Percentiles rank a stretch among this genome's conserved stretches.
phyloP scores from a whole-genome alignment of 2,329 filamentous ascomycete genomes.

The Curvularia hawaiiensis region DNA sequence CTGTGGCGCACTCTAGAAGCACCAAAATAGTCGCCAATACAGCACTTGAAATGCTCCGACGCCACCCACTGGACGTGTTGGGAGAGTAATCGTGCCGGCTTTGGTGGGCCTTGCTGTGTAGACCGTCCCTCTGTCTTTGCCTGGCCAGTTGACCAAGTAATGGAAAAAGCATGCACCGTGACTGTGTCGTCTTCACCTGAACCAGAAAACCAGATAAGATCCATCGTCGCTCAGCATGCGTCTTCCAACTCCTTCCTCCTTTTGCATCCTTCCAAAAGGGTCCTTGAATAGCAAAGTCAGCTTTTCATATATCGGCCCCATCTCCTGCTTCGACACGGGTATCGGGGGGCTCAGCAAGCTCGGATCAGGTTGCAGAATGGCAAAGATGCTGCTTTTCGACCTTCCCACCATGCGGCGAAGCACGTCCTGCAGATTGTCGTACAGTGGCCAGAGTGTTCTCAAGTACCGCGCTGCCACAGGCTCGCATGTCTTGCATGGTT shows the following conservation, averaged over 20 bases:
- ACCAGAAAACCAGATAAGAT: slow-evolving; percentile 43
- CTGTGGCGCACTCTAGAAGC: not conserved
- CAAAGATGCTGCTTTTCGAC: slow-evolving; percentile 44
- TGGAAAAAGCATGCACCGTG: not conserved
- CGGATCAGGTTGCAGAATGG: slow-evolving; percentile 36
- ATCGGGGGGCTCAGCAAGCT: slow-evolving; percentile 34
- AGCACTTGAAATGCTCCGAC: not conserved
- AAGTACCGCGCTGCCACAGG: slow-evolving; percentile 43
- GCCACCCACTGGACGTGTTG: not conserved
- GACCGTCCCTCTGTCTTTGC: not conserved
- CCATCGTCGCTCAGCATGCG: slow-evolving; percentile 42
- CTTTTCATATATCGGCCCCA: slow-evolving; percentile 45
- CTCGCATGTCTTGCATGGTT: slow-evolving; percentile 38
- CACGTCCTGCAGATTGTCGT: slow-evolving; percentile 40
- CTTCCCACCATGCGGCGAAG: slow-evolving; percentile 39
- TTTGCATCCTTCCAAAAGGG: slow-evolving; percentile 44
- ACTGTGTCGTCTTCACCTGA: slow-evolving; percentile 30
- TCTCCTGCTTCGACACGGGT: slow-evolving; percentile 39
- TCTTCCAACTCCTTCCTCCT: slow-evolving; percentile 33
- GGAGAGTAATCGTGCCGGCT: not conserved
- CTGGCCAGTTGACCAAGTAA: not conserved
- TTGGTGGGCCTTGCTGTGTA: not conserved
- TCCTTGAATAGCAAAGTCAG: slow-evolving; percentile 41
- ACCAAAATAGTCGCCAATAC: not conserved
- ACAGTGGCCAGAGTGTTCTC: slow-evolving; percentile 42